These are phyloP conservation scores for Colletotrichum spinosum DNA, from an alignment of 2,329 filamentous ascomycete species.

Conservation along the genomic window DNA sequence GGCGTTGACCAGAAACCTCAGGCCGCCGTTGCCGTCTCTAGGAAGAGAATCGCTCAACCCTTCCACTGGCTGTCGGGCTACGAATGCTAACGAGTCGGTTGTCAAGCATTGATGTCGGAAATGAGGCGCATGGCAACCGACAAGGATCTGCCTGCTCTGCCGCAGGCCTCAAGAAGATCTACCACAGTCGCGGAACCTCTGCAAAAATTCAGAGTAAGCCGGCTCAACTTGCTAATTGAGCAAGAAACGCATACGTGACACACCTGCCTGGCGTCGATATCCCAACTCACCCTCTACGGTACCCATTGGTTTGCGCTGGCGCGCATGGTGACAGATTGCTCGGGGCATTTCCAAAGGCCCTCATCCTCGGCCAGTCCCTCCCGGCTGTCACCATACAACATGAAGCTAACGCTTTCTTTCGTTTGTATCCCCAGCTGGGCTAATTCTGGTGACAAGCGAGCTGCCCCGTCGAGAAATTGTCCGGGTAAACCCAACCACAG, in stretches of 20 bases:
- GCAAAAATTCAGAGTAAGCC: neutral
- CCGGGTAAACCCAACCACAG: constrained; percentile 26
- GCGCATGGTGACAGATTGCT: constrained; percentile 4
- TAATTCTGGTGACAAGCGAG: constrained; percentile 26
- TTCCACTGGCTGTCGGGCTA: constrained; percentile 1
- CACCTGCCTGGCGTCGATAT: neutral
- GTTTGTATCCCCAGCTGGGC: constrained; percentile 22
- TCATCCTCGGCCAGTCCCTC: constrained; percentile 8
- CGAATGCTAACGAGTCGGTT: neutral
- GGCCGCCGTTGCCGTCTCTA: neutral
- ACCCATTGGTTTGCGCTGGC: neutral
- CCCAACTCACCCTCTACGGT: neutral
- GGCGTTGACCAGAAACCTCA: constrained; percentile 1
- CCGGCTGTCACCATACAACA: constrained; percentile 4
- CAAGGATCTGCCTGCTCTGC: constrained; percentile 37
- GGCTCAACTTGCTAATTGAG: constrained; percentile 9
- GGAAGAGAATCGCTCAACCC: neutral
- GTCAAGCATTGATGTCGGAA: constrained; percentile 50
- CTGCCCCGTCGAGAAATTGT: constrained; percentile 25
- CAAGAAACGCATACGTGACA: neutral
- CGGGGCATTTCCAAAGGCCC: neutral
- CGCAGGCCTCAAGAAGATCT: constrained; percentile 15
- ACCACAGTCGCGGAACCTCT: neutral
- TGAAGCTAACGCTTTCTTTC: constrained; percentile 3
- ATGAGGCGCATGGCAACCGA: constrained; percentile 47